Percentiles rank a stretch among this genome's conserved stretches.
phyloP scores from a whole-genome alignment of 352 stramenopile genomes.

The Phytophthora lateralis region DNA sequence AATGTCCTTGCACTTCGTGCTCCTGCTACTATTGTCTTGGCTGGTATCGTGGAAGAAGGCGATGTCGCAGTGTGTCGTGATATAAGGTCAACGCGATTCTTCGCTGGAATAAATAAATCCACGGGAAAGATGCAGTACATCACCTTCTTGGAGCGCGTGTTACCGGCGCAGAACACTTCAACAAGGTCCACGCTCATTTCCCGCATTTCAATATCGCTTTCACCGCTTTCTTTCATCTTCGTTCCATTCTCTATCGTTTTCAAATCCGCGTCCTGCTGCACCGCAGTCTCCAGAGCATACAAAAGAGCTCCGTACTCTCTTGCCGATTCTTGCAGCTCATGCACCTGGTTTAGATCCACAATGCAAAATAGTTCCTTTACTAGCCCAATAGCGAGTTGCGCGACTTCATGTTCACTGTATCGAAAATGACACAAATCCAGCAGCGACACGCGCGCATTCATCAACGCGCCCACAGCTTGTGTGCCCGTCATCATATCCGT shows the following conservation, averaged over 20 bases:
- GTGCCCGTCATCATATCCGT: conserved; percentile 61
- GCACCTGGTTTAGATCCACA: conserved; percentile 75
- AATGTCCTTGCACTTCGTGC: conserved; percentile 54
- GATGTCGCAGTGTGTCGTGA: conserved; percentile 62
- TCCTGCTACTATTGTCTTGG: conserved; percentile 11
- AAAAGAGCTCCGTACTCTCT: conserved; percentile 78
- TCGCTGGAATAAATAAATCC: conserved; percentile 75
- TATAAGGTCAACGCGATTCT: conserved; percentile 57
- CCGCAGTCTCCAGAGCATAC: conserved; percentile 61
- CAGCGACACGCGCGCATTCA: conserved; percentile 71
- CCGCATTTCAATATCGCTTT: conserved; percentile 29
- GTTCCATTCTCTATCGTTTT: conserved; percentile 26
- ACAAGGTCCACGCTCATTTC: conserved; percentile 74
- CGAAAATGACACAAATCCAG: conserved; percentile 68
- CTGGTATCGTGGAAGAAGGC: conserved; percentile 34
- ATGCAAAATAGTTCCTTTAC: conserved; percentile 79
- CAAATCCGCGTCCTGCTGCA: conserved; percentile 33
- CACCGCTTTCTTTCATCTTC: conserved; percentile 1
- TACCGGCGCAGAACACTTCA: conserved; percentile 84
- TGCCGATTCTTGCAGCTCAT: conserved; percentile 79
- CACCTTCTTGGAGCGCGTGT: conserved; percentile 74
- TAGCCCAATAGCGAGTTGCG: conserved; percentile 64
- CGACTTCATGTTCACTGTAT: conserved; percentile 41
- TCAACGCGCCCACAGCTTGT: conserved; percentile 66
- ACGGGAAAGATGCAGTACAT: conserved; percentile 85